Evolutionary conservation across 108 stramenopile species (phyloP).

Genomic region (Chaetoceros muelleri): DNA sequence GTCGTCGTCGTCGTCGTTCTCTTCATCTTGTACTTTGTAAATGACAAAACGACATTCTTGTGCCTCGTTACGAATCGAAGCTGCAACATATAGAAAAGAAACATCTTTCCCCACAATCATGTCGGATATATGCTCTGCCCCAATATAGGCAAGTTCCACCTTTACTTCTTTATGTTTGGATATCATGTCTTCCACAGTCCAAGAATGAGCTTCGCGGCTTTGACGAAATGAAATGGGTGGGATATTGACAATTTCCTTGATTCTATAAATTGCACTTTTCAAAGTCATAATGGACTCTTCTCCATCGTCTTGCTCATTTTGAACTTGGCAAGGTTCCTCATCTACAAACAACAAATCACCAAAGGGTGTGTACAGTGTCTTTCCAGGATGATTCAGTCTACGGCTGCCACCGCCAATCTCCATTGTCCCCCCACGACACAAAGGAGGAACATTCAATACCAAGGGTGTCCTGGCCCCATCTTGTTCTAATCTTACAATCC

Average conservation of each 20-base stretch:
- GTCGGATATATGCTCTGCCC: constrained; percentile 31
- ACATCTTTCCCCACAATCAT: constrained; percentile 31
- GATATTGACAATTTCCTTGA: constrained; percentile 35
- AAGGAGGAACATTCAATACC: constrained; percentile 24
- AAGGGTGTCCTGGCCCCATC: constrained; percentile 69
- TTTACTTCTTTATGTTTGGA: constrained; percentile 2
- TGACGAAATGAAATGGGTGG: constrained; percentile 33
- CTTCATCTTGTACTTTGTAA: not conserved
- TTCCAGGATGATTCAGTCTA: constrained; percentile 29
- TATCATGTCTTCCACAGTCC: constrained; percentile 18
- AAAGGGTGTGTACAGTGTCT: constrained; percentile 48
- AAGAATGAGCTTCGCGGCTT: constrained; percentile 58
- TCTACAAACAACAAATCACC: constrained; percentile 60
- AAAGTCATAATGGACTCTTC: not conserved
- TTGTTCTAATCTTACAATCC: constrained; percentile 60
- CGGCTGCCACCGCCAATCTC: not conserved
- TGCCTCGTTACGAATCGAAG: constrained; percentile 2
- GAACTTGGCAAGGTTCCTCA: not conserved
- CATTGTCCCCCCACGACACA: too few species aligned
- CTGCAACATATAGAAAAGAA: constrained; percentile 24
- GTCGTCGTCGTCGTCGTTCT: not conserved
- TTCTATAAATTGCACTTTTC: constrained; percentile 25
- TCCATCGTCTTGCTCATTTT: not conserved
- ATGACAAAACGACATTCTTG: constrained; percentile 2
- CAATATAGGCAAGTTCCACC: constrained; percentile 21